These are phyloP conservation scores for Pelargonium citronellum DNA, from an alignment of 441 rosid species.

Conservation along the genomic window DNA sequence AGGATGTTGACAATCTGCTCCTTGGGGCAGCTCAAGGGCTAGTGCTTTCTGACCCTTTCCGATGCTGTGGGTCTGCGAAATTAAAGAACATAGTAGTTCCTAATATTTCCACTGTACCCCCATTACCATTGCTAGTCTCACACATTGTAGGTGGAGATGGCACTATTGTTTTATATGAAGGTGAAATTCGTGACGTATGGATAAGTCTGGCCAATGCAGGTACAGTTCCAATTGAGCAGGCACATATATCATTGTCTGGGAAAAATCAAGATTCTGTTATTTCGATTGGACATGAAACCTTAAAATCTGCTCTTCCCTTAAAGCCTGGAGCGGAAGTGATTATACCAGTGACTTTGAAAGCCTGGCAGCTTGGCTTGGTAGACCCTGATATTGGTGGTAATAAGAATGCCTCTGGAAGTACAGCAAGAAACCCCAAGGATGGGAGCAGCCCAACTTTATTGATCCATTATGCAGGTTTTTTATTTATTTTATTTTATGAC, in stretches of 20 bases:
- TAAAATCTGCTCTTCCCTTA: slow-evolving; percentile 76
- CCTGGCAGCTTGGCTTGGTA: slow-evolving; percentile 70
- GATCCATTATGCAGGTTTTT: slow-evolving; percentile 83
- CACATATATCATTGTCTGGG: slow-evolving; percentile 86
- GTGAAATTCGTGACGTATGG: slow-evolving; percentile 78
- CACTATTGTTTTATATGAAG: slow-evolving; percentile 83
- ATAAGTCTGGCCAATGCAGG: slow-evolving; percentile 93
- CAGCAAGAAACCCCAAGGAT: slow-evolving; percentile 63
- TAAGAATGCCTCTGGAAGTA: slow-evolving; percentile 50
- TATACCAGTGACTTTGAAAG: slow-evolving; percentile 76
- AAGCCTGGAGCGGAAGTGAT: slow-evolving; percentile 92
- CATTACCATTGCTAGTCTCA: slow-evolving; percentile 74
- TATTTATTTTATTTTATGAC: background rate
- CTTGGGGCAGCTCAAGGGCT: slow-evolving; percentile 98
- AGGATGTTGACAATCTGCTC: slow-evolving; percentile 90
- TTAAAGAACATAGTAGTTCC: slow-evolving; percentile 71
- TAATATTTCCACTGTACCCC: slow-evolving; percentile 68
- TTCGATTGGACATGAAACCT: slow-evolving; percentile 58
- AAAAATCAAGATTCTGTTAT: slow-evolving; percentile 89
- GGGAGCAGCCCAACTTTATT: slow-evolving; percentile 70
- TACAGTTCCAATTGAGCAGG: slow-evolving; percentile 82
- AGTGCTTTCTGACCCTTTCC: slow-evolving; percentile 94
- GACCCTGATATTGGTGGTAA: slow-evolving; percentile 54
- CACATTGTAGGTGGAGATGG: slow-evolving; percentile 88
- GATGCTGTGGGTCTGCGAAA: slow-evolving; percentile 86